phyloP scores from a whole-genome alignment of 148 eudicot species.

The Fagopyrum homotropicum region DNA sequence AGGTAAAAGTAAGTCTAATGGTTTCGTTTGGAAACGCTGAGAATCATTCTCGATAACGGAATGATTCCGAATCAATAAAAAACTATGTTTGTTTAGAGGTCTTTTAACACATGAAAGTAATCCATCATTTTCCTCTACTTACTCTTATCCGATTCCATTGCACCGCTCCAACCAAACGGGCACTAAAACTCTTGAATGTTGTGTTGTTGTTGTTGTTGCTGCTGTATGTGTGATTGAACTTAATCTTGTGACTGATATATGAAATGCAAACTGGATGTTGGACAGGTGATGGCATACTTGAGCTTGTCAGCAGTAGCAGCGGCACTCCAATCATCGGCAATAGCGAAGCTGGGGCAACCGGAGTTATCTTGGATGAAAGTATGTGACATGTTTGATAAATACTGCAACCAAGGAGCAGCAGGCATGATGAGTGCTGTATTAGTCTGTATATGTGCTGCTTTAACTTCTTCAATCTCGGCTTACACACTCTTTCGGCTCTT shows the following conservation, averaged over 20 bases:
- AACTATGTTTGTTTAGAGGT: too few species aligned
- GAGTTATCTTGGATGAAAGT: conserved; percentile 89
- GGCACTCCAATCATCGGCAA: conserved; percentile 51
- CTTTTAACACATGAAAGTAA: too few species aligned
- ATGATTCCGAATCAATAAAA: too few species aligned
- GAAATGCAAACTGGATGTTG: background rate
- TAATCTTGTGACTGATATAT: background rate
- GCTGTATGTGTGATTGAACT: background rate
- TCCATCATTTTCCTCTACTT: too few species aligned
- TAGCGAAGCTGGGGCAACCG: conserved; percentile 58
- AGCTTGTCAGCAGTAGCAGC: conserved; percentile 65
- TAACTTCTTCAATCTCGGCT: conserved; percentile 68
- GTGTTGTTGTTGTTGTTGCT: too few species aligned
- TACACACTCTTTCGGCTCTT: conserved; percentile 84
- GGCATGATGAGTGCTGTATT: conserved; percentile 60
- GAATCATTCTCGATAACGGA: too few species aligned
- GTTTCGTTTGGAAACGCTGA: too few species aligned
- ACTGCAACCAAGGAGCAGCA: conserved; percentile 66
- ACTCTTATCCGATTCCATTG: too few species aligned
- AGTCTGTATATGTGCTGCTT: conserved; percentile 41
- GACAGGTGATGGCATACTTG: conserved; percentile 76
- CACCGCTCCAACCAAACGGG: too few species aligned
- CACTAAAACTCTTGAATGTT: too few species aligned
- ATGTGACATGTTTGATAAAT: conserved; percentile 61
- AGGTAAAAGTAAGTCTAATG: too few species aligned